Base-by-base conservation (phyloP, 768 basidiomycete species). In the Auricularia heimuer region DNA sequence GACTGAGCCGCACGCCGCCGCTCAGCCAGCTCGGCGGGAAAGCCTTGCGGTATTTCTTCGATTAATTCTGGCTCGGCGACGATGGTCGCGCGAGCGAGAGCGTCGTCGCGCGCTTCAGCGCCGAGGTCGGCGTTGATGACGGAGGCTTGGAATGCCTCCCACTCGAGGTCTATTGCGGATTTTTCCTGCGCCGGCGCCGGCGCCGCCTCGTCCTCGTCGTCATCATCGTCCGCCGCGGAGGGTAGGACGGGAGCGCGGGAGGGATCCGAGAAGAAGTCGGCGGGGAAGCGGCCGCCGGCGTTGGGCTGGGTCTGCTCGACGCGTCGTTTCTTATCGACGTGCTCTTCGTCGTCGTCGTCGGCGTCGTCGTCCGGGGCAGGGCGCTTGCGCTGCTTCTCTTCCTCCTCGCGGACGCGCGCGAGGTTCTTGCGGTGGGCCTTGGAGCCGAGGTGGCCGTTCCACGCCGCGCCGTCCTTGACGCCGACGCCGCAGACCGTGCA, bases 381-480 rank as follows among this genome's bases (percentile, higher is more conserved):
- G 68, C 73, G 69, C 70, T 74, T 70, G 62, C 75, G 69, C 72
- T 75, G 77, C 69, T 70, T 63, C 72, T 76, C 35, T 65, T 86
- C 83, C 68, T 85, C 81, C 70, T 85, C 84, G 67, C 79, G 83
- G 54, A 85, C 70, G 18, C 82, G 82, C 11, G 80, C 79, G 18
- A 86, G 84, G 70, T 84, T 86, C 47, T 79, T 85, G 39, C 91
- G 84, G 72, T 94, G 91, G 1, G 75, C 75, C 76, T 93, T 93
- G 76, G 88, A 90, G 12, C 87, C 90, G 21, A 94, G 73, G 75
- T 94, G 91, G 24, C 91, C 90, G 66, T 91, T 85, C 91, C 91
- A 94, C n/a, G 88, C 88, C 33, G 88, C 84, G 3, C 89, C 82
- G 70, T 91, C 85, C 70, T 92, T 93, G 65, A 94, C 80, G 21